Conservation (phyloP, 2,329 filamentous ascomycete genomes). For the Neodidymelliopsis sp. region DNA sequence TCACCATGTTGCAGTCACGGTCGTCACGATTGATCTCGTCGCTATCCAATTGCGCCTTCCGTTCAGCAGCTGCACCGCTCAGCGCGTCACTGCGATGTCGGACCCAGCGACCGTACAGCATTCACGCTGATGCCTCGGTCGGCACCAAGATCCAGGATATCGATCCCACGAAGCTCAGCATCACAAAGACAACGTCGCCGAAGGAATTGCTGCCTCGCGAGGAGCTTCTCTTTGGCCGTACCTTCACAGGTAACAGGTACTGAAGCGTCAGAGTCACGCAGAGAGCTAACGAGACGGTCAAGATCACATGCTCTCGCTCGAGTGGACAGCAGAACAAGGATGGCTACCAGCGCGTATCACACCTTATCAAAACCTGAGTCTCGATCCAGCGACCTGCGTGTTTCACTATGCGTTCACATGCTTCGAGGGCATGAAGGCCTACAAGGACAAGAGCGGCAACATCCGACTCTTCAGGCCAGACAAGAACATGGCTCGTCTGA, state of each 20-base stretch:
- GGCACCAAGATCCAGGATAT: conserved; percentile 69
- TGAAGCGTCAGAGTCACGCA: conserved; percentile 1
- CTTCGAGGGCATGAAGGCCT: conserved; percentile 99
- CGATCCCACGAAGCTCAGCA: conserved; percentile 76
- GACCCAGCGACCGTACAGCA: conserved; percentile 56
- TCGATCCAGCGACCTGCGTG: conserved; percentile 95
- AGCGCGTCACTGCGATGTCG: conserved; percentile 55
- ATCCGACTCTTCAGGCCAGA: conserved; percentile 92
- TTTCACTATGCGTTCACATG: conserved; percentile 99
- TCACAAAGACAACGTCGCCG: conserved; percentile 78
- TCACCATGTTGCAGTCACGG: conserved; percentile 49
- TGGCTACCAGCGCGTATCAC: conserved; percentile 85
- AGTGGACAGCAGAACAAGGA: conserved; percentile 87
- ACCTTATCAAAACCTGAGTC: conserved; percentile 95
- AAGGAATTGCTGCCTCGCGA: conserved; percentile 77
- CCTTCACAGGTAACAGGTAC: conserved; percentile 77
- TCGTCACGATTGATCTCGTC: conserved; percentile 46
- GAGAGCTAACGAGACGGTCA: conserved; percentile 21
- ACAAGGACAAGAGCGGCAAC: conserved; percentile 81
- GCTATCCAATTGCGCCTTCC: conserved; percentile 37
- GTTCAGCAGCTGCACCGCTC: conserved; percentile 45
- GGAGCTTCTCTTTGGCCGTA: conserved; percentile 86
- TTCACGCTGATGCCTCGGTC: conserved; percentile 56
- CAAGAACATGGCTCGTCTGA: conserved; percentile 95
- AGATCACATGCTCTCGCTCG: conserved; percentile 97